Base-by-base conservation (phyloP, 2,329 filamentous ascomycete species). In the Pseudogymnoascus sp. region DNA sequence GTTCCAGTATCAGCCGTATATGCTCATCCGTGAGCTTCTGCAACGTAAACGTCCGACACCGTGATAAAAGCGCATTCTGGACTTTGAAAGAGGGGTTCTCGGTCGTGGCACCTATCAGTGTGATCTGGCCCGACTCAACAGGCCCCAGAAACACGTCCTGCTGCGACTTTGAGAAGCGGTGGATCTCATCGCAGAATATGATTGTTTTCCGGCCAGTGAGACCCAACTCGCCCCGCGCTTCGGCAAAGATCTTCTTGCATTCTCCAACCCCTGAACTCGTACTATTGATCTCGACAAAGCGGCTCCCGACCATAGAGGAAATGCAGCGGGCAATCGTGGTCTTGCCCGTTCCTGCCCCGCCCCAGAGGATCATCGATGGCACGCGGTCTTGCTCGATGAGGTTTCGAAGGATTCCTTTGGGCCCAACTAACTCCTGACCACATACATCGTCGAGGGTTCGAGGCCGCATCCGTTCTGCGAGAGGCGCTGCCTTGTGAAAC, bases 31-130 rank as follows among this genome's bases (percentile, higher is more conserved):
- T 83, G 48, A 99, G 82, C 68, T 92, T 88, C 54, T 87, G 80
- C 8, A 99, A 79, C 0, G 92, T 96, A 70, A 99, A 98, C 0
- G 92, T 96, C 28, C 95, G 84, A 76, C 93, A 98, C 57, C 95
- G 84, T 23, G 91, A 96, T 2, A 98, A 81, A 63, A 99, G 80
- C 1, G 95, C 93, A 68, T 86, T 88, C 70, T 95, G 90, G 45
- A 99, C 86, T 72, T 96, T 93, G 80, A 98, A 98, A 3, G 89
- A 93, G 0, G 95, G 95, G 69, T 99, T 99, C 76, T 99, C 95
- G 0, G 95, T 99, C 3, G 95, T 99, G 6, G 95, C 95, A 10
- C 93, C 95, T 66, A 98, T 95, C 31, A 99, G 80, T 0, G 91
- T 97, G 68, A 99, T 88, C 28, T 90, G 90, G 5, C 95, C 95